Base-by-base conservation (phyloP, 352 stramenopile genomes). In the Globisporangium mamillatum region DNA sequence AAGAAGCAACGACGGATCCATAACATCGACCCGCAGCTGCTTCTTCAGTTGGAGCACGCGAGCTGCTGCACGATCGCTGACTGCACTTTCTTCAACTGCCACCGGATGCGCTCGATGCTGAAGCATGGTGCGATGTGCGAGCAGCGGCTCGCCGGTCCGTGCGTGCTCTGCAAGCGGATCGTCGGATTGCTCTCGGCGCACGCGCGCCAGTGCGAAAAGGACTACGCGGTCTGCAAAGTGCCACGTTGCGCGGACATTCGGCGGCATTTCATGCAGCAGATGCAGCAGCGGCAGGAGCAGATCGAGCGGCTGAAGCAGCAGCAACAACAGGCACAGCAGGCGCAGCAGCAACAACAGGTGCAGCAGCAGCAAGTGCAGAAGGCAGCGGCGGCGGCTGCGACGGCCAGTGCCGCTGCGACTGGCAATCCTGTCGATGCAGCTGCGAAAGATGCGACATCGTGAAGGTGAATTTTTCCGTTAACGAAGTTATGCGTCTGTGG, bases 1-100 rank as follows among this genome's bases (percentile, higher is more conserved):
- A 98, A 98, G 77, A 97, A 99, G 72, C 81, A 88, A 55, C 78
- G 90, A 53, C 85, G 89, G 41, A 95, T 93, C 55, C 81, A 97
- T 74, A 91, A 95, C 66, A 91, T 97, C 29, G 89, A 97, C 59
- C 81, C 93, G 20, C 83, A 96, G 71, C 75, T 96, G 41, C 67
- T 97, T 55, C 64, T 94, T 22, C 90, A 97, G 67, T 68, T 95
- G 27, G 88, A 95, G 60, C 88, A 95, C 69, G 86, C 88, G 16
- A 95, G 88, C 69, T 82, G 76, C 46, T 95, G 88, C 64, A 81
- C 80, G 7, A 61, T 84, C 3, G 65, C 78, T 0, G 88, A 93
- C 38, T 96, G 88, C 64, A 80, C 84, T 14, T 94, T 93, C 56
- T 91, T 91, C 71, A 94, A 95, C 60, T 96, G 88, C 75, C 86